Conservation (phyloP, 129 eudicot genomes). For the Solidago caesia region DNA sequence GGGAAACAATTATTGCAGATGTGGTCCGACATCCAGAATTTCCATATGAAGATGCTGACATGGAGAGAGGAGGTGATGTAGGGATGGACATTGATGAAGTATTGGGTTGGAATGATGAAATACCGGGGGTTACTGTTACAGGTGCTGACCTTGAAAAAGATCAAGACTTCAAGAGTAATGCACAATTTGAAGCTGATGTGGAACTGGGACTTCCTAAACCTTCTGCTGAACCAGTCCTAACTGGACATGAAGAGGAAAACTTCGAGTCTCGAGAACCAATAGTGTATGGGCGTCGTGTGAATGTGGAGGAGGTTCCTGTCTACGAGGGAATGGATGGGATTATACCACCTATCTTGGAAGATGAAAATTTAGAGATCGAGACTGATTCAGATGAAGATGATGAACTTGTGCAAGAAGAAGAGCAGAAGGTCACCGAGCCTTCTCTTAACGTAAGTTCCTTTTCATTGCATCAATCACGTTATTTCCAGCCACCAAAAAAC, state of each 20-base stretch:
- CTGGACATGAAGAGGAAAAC: slow-evolving; percentile 21
- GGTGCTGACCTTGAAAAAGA: slow-evolving; percentile 20
- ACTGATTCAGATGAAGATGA: slow-evolving; percentile 32
- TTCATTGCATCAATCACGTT: slow-evolving; percentile 33
- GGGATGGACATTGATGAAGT: slow-evolving; percentile 51
- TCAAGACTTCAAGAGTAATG: not conserved
- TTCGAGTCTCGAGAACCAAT: slow-evolving; percentile 30
- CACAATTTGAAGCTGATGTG: slow-evolving; percentile 18
- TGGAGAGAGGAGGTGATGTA: slow-evolving; percentile 34
- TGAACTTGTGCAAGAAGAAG: slow-evolving; percentile 27
- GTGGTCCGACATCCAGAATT: slow-evolving; percentile 7
- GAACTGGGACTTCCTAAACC: slow-evolving; percentile 14
- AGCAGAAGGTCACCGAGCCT: slow-evolving; percentile 16
- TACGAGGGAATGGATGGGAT: slow-evolving; percentile 26
- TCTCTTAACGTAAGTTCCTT: slow-evolving; percentile 24
- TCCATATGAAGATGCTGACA: slow-evolving; percentile 30
- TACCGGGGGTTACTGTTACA: slow-evolving; percentile 17
- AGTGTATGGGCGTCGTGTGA: slow-evolving; percentile 36
- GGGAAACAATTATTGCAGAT: slow-evolving; percentile 11
- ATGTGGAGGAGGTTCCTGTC: slow-evolving; percentile 40
- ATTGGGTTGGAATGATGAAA: slow-evolving; percentile 39
- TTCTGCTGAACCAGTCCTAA: slow-evolving; percentile 21
- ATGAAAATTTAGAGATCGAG: slow-evolving; percentile 30
- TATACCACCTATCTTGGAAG: slow-evolving; percentile 28
- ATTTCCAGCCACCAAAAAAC: slow-evolving; percentile 52